A percentile compares a stretch with the other conserved stretches of the same genome.
These are phyloP conservation scores for Paramecium bursaria DNA, from an alignment of 73 alveolate genomes.

Conservation along the genomic window DNA sequence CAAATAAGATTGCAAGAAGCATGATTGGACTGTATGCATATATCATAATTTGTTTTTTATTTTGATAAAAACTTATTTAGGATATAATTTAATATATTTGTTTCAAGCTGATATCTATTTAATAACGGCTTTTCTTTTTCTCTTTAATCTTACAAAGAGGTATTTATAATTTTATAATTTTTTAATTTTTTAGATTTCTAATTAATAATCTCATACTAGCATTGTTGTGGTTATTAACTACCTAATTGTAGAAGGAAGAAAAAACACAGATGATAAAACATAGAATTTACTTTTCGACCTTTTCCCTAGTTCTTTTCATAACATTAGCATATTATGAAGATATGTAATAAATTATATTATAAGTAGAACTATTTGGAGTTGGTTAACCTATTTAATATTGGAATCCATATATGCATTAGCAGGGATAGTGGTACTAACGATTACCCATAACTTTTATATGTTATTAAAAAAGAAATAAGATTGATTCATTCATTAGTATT, in stretches of 20 bases:
- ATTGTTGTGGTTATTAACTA: background rate
- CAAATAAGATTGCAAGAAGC: constrained; percentile 46
- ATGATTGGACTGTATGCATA: constrained; percentile 63
- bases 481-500: background rate
- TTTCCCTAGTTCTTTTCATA: no score
- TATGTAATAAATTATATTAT: background rate
- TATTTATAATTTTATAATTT: background rate
- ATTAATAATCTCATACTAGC: constrained; percentile 2
- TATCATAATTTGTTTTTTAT: constrained; percentile 20
- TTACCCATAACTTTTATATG: constrained; percentile 19
- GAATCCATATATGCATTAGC: no score
- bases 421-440: no score
- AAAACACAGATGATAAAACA: no score
- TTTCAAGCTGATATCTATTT: constrained; percentile 2
- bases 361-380: background rate
- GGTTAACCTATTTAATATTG: background rate
- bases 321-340: background rate
- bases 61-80: constrained; percentile 12
- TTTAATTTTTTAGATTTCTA: constrained; percentile 1
- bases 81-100: background rate
- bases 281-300: no score
- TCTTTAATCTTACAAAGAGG: constrained; percentile 19
- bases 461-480: no score
- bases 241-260: background rate
- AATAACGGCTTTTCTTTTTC: background rate